Base-by-base conservation (phyloP, 495 filamentous ascomycete species). In the Aspergillus baeticus region DNA sequence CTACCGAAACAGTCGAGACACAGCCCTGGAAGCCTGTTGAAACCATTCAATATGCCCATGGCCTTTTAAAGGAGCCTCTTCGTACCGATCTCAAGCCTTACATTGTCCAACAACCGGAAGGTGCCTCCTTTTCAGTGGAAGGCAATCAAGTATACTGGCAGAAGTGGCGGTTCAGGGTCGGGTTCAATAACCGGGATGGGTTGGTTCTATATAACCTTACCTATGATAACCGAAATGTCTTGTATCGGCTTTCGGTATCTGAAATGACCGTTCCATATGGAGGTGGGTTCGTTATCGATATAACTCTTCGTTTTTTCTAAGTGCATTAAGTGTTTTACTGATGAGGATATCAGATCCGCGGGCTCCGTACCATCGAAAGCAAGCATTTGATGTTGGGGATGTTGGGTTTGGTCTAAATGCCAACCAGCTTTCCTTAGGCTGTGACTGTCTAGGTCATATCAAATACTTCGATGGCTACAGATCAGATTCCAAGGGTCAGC, bases 81-180 rank as follows among this genome's bases (percentile, higher is more conserved):
- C 68, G 77, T 29, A 78, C 76, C 47, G 81, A 91, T 62, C 69
- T 92, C 46, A 92, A 92, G 69, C 89, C 90, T 2, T 76, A 92
- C 50, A 85, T 87, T 43, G 83, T 92, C 0, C 72, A 85, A 38
- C 90, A 94, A 60, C 90, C 90, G 1, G 82, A 92, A 57, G 90
- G 90, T 2, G 81, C 84, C 11, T 89, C 86, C 14, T 94, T 92
- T 67, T 70, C 67, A 1, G 70, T 66, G 20, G 73, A 74, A 14
- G 82, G 80, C 15, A 74, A 79, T 55, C 72, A 72, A 14, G 67
- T 80, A 17, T 74, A 84, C 37, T 88, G 85, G 85, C 85, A 88
- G 67, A 87, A 87, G 57, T 88, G 85, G 85, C 71, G 76, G 7
- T 85, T 88, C 67, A 73, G 84, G 18, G 76, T 89, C 10, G 83